Conservation (phyloP, 2,329 filamentous ascomycete species). For the Colletotrichum shisoi region DNA sequence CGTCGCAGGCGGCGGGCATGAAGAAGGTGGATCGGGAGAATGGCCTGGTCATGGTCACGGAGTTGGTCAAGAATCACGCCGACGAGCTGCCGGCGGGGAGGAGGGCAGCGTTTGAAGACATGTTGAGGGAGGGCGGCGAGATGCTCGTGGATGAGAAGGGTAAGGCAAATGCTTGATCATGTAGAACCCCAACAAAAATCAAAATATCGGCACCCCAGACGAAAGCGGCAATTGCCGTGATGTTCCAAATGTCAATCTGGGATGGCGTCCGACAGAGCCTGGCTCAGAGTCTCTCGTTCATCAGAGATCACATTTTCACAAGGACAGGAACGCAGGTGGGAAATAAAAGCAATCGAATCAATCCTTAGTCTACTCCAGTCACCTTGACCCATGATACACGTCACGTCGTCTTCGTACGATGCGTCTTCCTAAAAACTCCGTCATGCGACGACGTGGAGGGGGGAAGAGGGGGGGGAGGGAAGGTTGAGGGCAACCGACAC, state of each 20-base stretch:
- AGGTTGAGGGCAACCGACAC: slow-evolving; percentile 1
- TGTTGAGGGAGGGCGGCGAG: slow-evolving; percentile 61
- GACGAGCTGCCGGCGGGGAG: slow-evolving; percentile 53
- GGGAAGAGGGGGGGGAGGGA: not conserved
- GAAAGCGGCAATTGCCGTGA: not conserved
- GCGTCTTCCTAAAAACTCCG: slow-evolving; percentile 9
- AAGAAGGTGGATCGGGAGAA: slow-evolving; percentile 67
- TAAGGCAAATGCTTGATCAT: slow-evolving; percentile 24
- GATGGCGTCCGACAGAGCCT: not conserved
- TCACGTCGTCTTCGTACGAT: slow-evolving; percentile 34
- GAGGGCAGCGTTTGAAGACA: slow-evolving; percentile 54
- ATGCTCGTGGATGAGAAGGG: slow-evolving; percentile 49
- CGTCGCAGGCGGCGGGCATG: slow-evolving; percentile 55
- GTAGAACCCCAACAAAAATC: not conserved
- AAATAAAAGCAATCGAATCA: slow-evolving; percentile 20
- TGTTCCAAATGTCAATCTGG: not conserved
- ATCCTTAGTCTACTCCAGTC: slow-evolving; percentile 36
- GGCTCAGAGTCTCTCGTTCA: not conserved
- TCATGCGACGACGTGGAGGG: slow-evolving; percentile 3
- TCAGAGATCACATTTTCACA: not conserved
- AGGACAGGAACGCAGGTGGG: not conserved
- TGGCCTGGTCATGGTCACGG: slow-evolving; percentile 64
- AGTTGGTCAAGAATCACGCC: slow-evolving; percentile 59
- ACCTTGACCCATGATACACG: slow-evolving; percentile 36
- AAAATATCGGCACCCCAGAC: not conserved